A percentile compares a stretch with the other conserved stretches of the same genome.
Evolutionary conservation across 768 basidiomycete genomes (phyloP).

Genomic region (Lentinula raphanica): DNA sequence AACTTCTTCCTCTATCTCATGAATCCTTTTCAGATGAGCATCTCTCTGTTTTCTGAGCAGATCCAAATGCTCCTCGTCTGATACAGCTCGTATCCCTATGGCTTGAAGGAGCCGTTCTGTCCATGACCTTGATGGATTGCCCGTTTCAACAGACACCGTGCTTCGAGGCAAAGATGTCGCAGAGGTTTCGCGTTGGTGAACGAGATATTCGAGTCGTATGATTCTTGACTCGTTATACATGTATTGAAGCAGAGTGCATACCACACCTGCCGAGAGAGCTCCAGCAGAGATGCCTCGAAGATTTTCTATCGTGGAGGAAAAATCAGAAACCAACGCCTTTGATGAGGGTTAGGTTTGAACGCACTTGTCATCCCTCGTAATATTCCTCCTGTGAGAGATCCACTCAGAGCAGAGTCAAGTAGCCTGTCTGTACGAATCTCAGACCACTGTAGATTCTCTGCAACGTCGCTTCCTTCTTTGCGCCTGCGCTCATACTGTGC

Average conservation of each 20-base stretch:
- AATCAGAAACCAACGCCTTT: slow-evolving; percentile 1
- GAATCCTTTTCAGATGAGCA: slow-evolving; percentile 49
- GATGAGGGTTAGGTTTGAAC: slow-evolving; percentile 18
- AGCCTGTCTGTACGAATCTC: slow-evolving; percentile 56
- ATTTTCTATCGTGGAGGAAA: slow-evolving; percentile 48
- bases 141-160: not conserved
- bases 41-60: slow-evolving; percentile 56
- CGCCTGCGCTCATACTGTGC: slow-evolving; percentile 44
- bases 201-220: slow-evolving; percentile 53
- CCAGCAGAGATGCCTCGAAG: slow-evolving; percentile 52
- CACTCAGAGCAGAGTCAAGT: slow-evolving; percentile 70
- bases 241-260: slow-evolving; percentile 61
- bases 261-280: slow-evolving; percentile 49
- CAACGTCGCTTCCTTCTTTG: slow-evolving; percentile 14
- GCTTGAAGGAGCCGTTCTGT: slow-evolving; percentile 34
- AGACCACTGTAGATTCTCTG: slow-evolving; percentile 32
- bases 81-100: slow-evolving; percentile 51
- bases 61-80: slow-evolving; percentile 69
- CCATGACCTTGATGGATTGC: slow-evolving; percentile 15
- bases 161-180: not conserved
- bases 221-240: slow-evolving; percentile 66
- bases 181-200: slow-evolving; percentile 19
- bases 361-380: slow-evolving; percentile 53
- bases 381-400: slow-evolving; percentile 60
- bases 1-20: slow-evolving; percentile 45